Percentiles rank a stretch among this genome's conserved stretches.
Conservation (phyloP, 2,329 filamentous ascomycete species). For the Trichoderma citrinoviride region DNA sequence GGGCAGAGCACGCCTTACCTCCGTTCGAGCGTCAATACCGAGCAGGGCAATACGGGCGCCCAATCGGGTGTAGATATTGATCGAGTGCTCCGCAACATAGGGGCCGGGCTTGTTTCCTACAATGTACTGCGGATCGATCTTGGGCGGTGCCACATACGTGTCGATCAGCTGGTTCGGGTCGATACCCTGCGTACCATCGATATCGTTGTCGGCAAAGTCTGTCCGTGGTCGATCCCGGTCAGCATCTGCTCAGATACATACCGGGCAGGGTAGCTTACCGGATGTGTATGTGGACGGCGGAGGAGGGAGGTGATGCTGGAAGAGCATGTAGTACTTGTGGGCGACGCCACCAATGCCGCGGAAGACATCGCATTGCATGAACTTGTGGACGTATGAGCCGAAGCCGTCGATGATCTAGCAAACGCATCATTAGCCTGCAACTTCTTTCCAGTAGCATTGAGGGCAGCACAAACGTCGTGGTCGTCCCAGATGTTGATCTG, state of each 20-base stretch:
- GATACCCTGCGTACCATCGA: conserved; percentile 47
- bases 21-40: conserved; percentile 88
- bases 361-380: conserved; percentile 92
- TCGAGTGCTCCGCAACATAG: conserved; percentile 84
- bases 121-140: conserved; percentile 70
- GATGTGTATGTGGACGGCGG: conserved; percentile 84
- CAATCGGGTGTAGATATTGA: conserved; percentile 81
- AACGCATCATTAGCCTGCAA: conserved; percentile 39
- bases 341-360: conserved; percentile 86
- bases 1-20: conserved; percentile 53
- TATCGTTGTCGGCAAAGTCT: conserved; percentile 22
- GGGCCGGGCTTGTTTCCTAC: conserved; percentile 74
- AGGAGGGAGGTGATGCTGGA: conserved; percentile 90
- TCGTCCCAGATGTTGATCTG: conserved; percentile 99
- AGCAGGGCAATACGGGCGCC: conserved; percentile 81
- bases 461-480: conserved; percentile 63
- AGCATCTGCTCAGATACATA: neutral
- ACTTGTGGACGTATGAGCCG: conserved; percentile 88
- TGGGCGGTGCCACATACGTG: conserved; percentile 63
- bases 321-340: conserved; percentile 97
- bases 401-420: conserved; percentile 81
- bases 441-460: neutral
- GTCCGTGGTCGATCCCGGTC: neutral
- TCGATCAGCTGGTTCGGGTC: conserved; percentile 72
- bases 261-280: conserved; percentile 42